Evolutionary conservation across 805 yeast species (phyloP), one percentile per base, ranked within the genome.

Genomic region (Hanseniaspora hatyaiensis): DNA sequence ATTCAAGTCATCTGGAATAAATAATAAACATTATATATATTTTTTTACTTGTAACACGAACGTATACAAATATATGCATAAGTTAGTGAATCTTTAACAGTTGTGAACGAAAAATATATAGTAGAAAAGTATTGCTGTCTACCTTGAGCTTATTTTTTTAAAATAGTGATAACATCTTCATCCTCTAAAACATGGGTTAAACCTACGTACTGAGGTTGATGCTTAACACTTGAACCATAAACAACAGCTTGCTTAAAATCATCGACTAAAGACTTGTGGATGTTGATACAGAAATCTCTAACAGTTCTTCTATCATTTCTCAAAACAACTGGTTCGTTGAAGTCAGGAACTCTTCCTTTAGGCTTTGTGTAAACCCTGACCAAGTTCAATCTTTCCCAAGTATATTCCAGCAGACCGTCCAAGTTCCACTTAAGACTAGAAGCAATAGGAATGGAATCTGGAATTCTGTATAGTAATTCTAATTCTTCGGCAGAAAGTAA

Each of bases 331-430:
- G 99, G 99, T 58, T 92, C 97, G 32, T 72, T 72, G 64, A 89
- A 92, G 65, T 92, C 99, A 8, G 99, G 98, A 56, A 81, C 71
- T 56, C 72, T 75, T 24, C 97, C 97, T 72, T 87, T 92, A 45
- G 98, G 98, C 60, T 89, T 92, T 6, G 99, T 92, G 67, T 89
- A 92, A 18, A 92, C 96, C 61, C 99, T 78, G 34, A 89, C 97
- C 59, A 92, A 70, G 56, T 84, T 80, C 58, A 92, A 74, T 61
- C 81, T 76, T 48, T 80, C 84, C 99, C 99, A 92, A 97, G 92
- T 92, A 62, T 78, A 71, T 59, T 89, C 95, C 56, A 92, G 70
- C 55, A 92, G 72, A 65, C 89, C 97, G 65, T 92, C 98, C 60
- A 92, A 70, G 62, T 92, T 92, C 98, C 98, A 92, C 55, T 94